A percentile compares a stretch with the other conserved stretches of the same genome.
phyloP scores from a whole-genome alignment of 192 early-diverging fungal genomes.

The Podila horticola region DNA sequence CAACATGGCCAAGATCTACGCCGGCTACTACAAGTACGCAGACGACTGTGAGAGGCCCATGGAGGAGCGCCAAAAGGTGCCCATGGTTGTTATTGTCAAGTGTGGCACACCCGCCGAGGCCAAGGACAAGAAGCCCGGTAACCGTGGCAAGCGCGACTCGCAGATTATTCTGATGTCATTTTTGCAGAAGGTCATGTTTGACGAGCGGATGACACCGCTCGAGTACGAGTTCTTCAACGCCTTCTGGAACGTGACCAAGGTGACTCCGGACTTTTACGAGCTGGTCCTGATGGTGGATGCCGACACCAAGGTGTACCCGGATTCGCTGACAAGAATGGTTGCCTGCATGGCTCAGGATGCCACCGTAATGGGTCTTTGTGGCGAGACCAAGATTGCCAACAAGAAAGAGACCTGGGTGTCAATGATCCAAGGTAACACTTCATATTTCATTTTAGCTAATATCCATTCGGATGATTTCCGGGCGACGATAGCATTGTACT shows the following conservation, averaged over 20 bases:
- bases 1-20: constrained; percentile 94
- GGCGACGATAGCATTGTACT: too few relatives aligned
- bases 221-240: constrained; percentile 84
- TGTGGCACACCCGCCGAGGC: constrained; percentile 76
- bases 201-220: constrained; percentile 81
- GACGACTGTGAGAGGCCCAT: constrained; percentile 55
- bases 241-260: constrained; percentile 74
- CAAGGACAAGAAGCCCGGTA: constrained; percentile 75
- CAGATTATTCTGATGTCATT: constrained; percentile 96
- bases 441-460: neutral
- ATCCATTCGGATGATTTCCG: neutral
- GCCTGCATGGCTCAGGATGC: constrained; percentile 67
- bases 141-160: constrained; percentile 93
- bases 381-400: constrained; percentile 77
- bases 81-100: constrained; percentile 81
- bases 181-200: constrained; percentile 84
- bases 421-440: constrained; percentile 64
- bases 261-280: constrained; percentile 78
- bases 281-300: constrained; percentile 80
- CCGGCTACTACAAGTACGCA: constrained; percentile 86
- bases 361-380: constrained; percentile 70
- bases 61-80: constrained; percentile 66
- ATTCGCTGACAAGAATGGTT: constrained; percentile 63
- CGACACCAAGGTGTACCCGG: constrained; percentile 71
- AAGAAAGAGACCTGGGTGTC: constrained; percentile 74